phyloP scores from a whole-genome alignment of 2,329 filamentous ascomycete genomes.

The Sporothrix curviconia region DNA sequence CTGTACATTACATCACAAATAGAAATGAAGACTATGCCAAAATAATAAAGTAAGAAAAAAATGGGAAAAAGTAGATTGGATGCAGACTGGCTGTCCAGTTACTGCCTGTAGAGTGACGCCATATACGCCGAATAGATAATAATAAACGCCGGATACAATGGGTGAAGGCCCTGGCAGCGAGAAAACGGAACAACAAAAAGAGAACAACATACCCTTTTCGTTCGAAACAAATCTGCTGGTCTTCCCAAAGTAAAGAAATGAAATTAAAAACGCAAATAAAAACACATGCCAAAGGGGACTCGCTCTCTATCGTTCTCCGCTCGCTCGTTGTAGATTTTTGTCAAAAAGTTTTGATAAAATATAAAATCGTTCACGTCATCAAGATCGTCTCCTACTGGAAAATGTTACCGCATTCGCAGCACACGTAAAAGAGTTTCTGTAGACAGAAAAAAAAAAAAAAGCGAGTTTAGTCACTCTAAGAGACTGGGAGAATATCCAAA shows the following conservation, averaged over 20 bases:
- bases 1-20: background rate
- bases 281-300: background rate
- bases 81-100: too few species aligned
- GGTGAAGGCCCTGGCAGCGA: background rate
- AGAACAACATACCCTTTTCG: too few species aligned
- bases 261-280: background rate
- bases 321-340: constrained; percentile 15
- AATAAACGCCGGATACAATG: background rate
- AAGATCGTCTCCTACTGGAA: constrained; percentile 45
- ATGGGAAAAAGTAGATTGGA: background rate
- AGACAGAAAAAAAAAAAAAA: background rate
- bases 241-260: background rate
- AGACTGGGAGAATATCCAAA: background rate
- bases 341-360: background rate
- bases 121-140: background rate
- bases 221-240: background rate
- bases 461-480: constrained; percentile 1
- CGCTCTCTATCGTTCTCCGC: constrained; percentile 1
- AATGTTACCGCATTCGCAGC: constrained; percentile 87
- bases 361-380: constrained; percentile 7
- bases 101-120: too few species aligned
- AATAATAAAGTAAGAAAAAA: background rate
- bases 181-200: background rate
- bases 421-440: constrained; percentile 89
- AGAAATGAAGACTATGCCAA: too few species aligned